Evolutionary conservation across 2,329 filamentous ascomycete genomes (phyloP).

Genomic region (Aspergillus sp.): DNA sequence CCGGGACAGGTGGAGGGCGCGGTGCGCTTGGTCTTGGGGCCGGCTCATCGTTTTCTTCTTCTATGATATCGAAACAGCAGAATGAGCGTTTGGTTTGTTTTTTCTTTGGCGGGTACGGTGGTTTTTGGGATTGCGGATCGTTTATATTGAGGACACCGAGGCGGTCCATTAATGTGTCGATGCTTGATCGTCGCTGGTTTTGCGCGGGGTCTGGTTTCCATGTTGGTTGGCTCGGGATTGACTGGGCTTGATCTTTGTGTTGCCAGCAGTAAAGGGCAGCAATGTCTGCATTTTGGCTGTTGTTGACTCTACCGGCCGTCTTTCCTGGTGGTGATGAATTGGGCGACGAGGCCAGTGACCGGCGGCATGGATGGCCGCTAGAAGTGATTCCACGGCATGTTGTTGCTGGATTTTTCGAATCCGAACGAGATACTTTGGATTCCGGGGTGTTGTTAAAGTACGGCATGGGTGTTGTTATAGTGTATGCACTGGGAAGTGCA

Average conservation of each 20-base stretch:
- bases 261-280: slow-evolving; percentile 80
- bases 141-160: slow-evolving; percentile 72
- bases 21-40: slow-evolving; percentile 19
- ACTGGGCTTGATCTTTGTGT: slow-evolving; percentile 79
- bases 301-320: slow-evolving; percentile 26
- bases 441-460: slow-evolving; percentile 76
- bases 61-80: slow-evolving; percentile 36
- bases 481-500: background rate
- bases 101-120: slow-evolving; percentile 18
- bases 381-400: slow-evolving; percentile 88
- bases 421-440: slow-evolving; percentile 71
- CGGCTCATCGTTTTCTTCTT: slow-evolving; percentile 16
- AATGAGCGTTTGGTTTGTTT: slow-evolving; percentile 27
- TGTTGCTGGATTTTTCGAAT: slow-evolving; percentile 78
- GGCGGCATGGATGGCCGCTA: slow-evolving; percentile 78
- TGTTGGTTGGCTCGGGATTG: slow-evolving; percentile 31
- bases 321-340: slow-evolving; percentile 26
- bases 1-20: background rate
- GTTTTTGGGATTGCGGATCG: slow-evolving; percentile 14
- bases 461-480: slow-evolving; percentile 51
- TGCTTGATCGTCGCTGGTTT: slow-evolving; percentile 69
- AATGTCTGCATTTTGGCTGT: slow-evolving; percentile 24
- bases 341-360: slow-evolving; percentile 60
- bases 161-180: slow-evolving; percentile 82
- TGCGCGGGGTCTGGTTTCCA: slow-evolving; percentile 30